Conservation (phyloP, 1,284 basidiomycete species). For the Papiliotrema terrestris region DNA sequence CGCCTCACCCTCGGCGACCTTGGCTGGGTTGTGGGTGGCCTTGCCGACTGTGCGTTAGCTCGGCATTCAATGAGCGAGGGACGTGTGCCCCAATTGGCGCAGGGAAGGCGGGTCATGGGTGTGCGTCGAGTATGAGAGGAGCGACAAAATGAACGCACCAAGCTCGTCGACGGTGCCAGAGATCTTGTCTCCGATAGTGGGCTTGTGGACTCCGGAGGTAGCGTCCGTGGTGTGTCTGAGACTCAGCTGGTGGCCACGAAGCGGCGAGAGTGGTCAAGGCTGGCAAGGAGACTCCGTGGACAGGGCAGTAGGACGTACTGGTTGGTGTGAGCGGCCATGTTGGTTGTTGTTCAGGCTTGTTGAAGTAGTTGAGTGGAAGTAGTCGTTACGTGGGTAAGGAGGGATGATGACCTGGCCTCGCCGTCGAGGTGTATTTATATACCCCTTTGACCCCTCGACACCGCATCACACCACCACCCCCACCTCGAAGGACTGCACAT, state of each 20-base stretch:
- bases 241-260: neutral
- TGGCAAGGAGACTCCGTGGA: neutral
- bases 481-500: neutral
- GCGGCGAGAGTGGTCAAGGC: too few species aligned
- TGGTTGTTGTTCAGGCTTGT: neutral
- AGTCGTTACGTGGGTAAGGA: neutral
- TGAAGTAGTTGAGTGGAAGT: neutral
- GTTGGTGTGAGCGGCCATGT: neutral
- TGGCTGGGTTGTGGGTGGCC: constrained; percentile 23
- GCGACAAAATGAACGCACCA: constrained; percentile 6
- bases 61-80: neutral
- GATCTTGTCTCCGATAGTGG: constrained; percentile 22
- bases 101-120: neutral
- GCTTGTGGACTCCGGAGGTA: constrained; percentile 11
- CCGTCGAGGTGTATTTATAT: neutral
- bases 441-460: neutral
- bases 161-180: constrained; percentile 14
- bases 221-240: constrained; percentile 3
- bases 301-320: neutral
- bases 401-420: neutral
- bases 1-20: constrained; percentile 24
- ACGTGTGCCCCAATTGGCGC: neutral
- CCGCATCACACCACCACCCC: neutral
- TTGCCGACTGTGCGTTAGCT: constrained; percentile 19
- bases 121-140: neutral